Conservation (phyloP, 2,329 filamentous ascomycete species). For the Xenosphaeropsis pyriputrescens region DNA sequence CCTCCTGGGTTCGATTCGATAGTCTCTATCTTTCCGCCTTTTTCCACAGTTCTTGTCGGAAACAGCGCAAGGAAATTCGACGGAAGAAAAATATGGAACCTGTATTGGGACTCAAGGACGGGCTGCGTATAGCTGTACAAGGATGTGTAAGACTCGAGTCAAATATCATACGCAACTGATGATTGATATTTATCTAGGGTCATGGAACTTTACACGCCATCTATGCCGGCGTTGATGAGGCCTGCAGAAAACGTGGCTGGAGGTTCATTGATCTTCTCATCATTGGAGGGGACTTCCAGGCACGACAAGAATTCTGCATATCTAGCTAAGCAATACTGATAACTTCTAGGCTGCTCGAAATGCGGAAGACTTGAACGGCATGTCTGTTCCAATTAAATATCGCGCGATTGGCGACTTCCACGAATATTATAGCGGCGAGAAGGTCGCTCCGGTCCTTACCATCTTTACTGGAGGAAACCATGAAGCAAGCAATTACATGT, state of each 20-base stretch:
- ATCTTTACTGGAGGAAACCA: conserved; percentile 93
- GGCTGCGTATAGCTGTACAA: conserved; percentile 68
- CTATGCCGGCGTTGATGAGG: conserved; percentile 60
- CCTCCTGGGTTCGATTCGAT: too few relatives aligned
- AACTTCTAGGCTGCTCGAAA: conserved; percentile 65
- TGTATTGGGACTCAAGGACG: conserved; percentile 17
- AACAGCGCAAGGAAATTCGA: too few relatives aligned
- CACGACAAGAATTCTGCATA: conserved; percentile 18
- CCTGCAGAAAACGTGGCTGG: conserved; percentile 62
- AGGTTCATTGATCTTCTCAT: conserved; percentile 76
- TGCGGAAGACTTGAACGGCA: conserved; percentile 70
- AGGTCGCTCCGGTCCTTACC: conserved; percentile 72
- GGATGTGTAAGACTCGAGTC: conserved; percentile 53
- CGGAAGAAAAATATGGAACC: conserved; percentile 7
- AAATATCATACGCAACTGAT: conserved; percentile 1
- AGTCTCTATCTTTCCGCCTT: too few relatives aligned
- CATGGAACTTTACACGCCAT: conserved; percentile 88
- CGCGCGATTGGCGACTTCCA: conserved; percentile 83
- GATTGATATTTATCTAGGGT: conserved; percentile 37
- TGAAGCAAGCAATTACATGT: conserved; percentile 80
- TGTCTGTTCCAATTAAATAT: conserved; percentile 83
- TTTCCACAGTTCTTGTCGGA: too few relatives aligned
- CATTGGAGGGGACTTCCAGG: conserved; percentile 93
- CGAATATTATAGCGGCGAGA: conserved; percentile 74
- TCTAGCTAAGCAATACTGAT: conserved; percentile 4